A percentile compares a stretch with the other conserved stretches of the same genome.
These are phyloP conservation scores for Paraphoma chrysanthemicola DNA, from an alignment of 2,329 filamentous ascomycete genomes.

Conservation along the genomic window DNA sequence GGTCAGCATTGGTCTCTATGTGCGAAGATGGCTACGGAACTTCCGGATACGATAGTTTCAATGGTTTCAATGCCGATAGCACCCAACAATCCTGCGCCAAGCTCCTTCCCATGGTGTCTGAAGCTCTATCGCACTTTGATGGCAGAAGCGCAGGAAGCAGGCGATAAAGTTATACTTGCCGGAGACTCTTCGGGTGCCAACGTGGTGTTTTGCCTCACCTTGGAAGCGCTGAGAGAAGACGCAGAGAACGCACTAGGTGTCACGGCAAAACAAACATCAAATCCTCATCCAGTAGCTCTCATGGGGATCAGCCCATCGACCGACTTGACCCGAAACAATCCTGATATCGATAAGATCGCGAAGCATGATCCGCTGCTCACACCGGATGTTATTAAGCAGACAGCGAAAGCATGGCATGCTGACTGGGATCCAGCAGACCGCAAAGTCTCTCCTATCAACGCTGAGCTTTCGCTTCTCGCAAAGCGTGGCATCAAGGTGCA, in stretches of 20 bases:
- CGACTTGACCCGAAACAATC: slow-evolving; percentile 56
- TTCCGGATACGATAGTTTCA: slow-evolving; percentile 53
- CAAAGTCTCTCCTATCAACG: slow-evolving; percentile 57
- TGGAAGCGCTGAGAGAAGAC: slow-evolving; percentile 49
- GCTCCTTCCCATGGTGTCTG: slow-evolving; percentile 57
- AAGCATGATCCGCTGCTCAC: slow-evolving; percentile 57
- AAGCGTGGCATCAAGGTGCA: slow-evolving; percentile 56
- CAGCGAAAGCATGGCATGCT: slow-evolving; percentile 51
- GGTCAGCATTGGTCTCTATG: slow-evolving; percentile 61
- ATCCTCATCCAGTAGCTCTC: slow-evolving; percentile 45
- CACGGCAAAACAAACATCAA: background rate
- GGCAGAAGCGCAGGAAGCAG: slow-evolving; percentile 42
- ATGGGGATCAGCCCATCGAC: slow-evolving; percentile 59
- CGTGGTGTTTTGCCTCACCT: slow-evolving; percentile 53
- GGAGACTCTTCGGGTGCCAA: slow-evolving; percentile 66
- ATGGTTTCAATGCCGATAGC: slow-evolving; percentile 63
- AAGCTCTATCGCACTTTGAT: slow-evolving; percentile 55
- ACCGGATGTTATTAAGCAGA: slow-evolving; percentile 49
- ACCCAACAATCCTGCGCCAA: slow-evolving; percentile 59
- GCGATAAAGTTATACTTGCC: slow-evolving; percentile 56
- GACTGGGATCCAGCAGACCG: slow-evolving; percentile 53
- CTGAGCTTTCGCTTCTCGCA: slow-evolving; percentile 50
- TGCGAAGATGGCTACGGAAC: slow-evolving; percentile 52
- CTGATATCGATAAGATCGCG: slow-evolving; percentile 51
- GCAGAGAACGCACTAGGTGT: slow-evolving; percentile 10